phyloP scores from a whole-genome alignment of 2,329 filamentous ascomycete species.

The Cladophialophora immunda region DNA sequence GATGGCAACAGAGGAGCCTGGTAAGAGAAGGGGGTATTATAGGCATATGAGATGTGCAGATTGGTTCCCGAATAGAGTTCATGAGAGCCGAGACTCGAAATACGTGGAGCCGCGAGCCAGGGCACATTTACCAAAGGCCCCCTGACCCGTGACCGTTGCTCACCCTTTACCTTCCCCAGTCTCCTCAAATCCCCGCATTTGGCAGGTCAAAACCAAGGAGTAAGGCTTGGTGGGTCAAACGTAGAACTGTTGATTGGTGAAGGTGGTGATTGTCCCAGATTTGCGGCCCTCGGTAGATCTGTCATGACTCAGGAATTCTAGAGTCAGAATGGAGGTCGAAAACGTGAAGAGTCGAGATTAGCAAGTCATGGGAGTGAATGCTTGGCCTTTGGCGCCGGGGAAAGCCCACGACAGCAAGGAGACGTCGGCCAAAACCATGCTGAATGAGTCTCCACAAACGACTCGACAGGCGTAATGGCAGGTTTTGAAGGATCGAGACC shows the following conservation, averaged over 20 bases:
- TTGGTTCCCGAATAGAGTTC: conserved; percentile 1
- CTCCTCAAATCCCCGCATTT: conserved; percentile 19
- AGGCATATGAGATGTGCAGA: conserved; percentile 2
- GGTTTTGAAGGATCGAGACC: neutral
- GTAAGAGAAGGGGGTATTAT: neutral
- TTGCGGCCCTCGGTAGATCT: conserved; percentile 12
- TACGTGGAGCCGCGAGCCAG: neutral
- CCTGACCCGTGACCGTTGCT: neutral
- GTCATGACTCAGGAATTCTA: conserved; percentile 19
- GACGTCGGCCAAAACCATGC: neutral
- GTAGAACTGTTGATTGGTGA: conserved; percentile 16
- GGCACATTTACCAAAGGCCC: neutral
- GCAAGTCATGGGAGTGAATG: neutral
- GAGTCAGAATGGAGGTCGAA: conserved; percentile 15
- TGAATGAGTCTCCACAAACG: conserved; percentile 3
- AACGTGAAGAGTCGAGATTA: conserved; percentile 2
- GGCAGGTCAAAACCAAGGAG: neutral
- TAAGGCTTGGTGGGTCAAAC: neutral
- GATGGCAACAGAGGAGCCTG: neutral
- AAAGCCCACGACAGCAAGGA: neutral
- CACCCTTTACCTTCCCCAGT: conserved; percentile 1
- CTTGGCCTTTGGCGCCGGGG: neutral
- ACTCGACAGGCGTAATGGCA: neutral
- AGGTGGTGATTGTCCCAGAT: conserved; percentile 1
- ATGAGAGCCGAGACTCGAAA: neutral